Conservation (phyloP, 2,329 filamentous ascomycete genomes). For the Passalora sequoiae region DNA sequence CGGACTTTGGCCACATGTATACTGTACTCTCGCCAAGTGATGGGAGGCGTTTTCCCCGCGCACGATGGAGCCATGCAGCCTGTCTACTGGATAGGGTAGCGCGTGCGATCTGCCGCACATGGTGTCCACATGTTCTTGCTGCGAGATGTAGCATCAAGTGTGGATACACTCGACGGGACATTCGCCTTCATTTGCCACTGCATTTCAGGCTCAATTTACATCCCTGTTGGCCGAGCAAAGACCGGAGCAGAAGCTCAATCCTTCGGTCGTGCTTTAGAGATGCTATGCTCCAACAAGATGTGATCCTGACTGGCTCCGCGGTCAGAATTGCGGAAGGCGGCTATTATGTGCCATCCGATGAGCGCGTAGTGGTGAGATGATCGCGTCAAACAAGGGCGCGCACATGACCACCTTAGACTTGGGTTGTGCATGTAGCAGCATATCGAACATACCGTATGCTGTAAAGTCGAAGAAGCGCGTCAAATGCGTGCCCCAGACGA, state of each 20-base stretch:
- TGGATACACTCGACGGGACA: not conserved
- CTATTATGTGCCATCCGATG: no score
- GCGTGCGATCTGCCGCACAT: not conserved
- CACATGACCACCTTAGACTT: no score
- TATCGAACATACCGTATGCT: no score
- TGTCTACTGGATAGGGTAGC: not conserved
- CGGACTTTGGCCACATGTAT: not conserved
- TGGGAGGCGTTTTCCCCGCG: conserved; percentile 2
- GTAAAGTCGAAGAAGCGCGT: no score
- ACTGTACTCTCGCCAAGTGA: not conserved
- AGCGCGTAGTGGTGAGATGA: no score
- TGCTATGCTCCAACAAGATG: no score
- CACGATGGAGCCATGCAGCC: not conserved
- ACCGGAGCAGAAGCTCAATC: not conserved
- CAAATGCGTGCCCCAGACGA: no score
- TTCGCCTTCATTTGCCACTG: not conserved
- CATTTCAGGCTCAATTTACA: not conserved
- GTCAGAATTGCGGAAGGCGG: no score
- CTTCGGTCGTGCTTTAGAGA: not conserved
- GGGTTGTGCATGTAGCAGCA: no score
- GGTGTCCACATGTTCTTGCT: not conserved
- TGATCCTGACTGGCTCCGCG: no score
- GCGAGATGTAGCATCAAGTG: conserved; percentile 1
- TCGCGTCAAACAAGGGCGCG: no score
- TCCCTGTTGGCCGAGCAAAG: not conserved